Base-by-base conservation (phyloP, 2,329 filamentous ascomycete genomes). In the Bipolaris victoriae region DNA sequence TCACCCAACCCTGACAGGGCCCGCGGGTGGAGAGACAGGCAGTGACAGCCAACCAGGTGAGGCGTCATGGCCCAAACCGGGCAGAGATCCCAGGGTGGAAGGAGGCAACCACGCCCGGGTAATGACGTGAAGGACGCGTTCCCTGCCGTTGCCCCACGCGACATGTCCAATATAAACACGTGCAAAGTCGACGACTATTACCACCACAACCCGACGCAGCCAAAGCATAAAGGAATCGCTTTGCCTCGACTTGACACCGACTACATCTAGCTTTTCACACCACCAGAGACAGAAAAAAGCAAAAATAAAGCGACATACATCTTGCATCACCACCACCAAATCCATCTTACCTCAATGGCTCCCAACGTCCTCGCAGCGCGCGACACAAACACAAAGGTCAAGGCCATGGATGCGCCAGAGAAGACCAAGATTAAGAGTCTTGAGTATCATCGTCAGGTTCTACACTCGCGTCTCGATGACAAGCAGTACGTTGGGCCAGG, bases 361-460 rank as follows among this genome's bases (percentile, higher is more conserved):
- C 71, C 77, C 76, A 85, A 82, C 77, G 79, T 88, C 66, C 87
- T 91, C 77, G 79, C 81, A 67, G 80, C 84, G 71, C 87, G 87
- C 79, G 87, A 90, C 79, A 81, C 84, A 78, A 91, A 91, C 78
- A 80, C 80, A 58, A 73, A 72, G 53, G 53, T 74, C 59, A 72
- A 71, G 57, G 58, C 62, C 18, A 59, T 36, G 9, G 39, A 62
- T 11, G 68, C 68, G 16, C 59, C 70, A 1, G 70, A 69, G 52
- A 58, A 57, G 26, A 33, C 39, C 40, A 33, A 83, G 74, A 70
- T 69, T 15, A 78, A 78, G 72, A 75, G 68, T 41, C 74, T 93
- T 82, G 89, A 92, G 72, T 90, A 90, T 74, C 90, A 92, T 74
- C 89, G 90, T 61, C 88, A 91, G 79, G 82, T 90, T 54, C 81